These are phyloP conservation scores for Neopestalotiopsis sp. DNA, from an alignment of 2,329 filamentous ascomycete species.

Conservation along the genomic window DNA sequence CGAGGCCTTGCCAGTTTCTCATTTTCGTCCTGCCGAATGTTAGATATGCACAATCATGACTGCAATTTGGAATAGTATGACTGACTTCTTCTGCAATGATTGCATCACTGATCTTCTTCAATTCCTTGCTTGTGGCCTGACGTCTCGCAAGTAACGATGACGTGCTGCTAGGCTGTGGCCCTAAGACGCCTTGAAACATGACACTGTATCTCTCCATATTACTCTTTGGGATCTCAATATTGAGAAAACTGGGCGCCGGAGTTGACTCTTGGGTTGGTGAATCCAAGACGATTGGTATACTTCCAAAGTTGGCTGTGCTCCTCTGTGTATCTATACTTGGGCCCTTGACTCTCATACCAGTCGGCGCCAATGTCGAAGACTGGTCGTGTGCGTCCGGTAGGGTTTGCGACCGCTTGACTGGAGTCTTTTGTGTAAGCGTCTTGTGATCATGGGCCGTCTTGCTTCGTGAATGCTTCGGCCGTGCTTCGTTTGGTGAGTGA, in stretches of 20 bases:
- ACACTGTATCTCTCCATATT: conserved; percentile 90
- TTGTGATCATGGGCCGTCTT: conserved; percentile 40
- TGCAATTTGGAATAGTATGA: background rate
- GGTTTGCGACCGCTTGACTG: conserved; percentile 48
- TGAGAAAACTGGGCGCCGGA: conserved; percentile 52
- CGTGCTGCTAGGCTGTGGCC: conserved; percentile 42
- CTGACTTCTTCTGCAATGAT: conserved; percentile 43
- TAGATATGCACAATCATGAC: background rate
- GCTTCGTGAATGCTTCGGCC: conserved; percentile 38
- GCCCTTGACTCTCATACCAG: background rate
- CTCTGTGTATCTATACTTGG: conserved; percentile 14
- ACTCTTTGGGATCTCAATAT: conserved; percentile 80
- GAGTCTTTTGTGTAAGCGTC: conserved; percentile 46
- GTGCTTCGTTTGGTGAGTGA: conserved; percentile 25
- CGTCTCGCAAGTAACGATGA: conserved; percentile 58
- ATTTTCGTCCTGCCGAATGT: conserved; percentile 20
- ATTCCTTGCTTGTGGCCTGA: conserved; percentile 62
- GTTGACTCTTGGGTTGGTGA: conserved; percentile 16
- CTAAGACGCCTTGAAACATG: conserved; percentile 83
- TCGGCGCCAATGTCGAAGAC: conserved; percentile 20
- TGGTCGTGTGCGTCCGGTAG: conserved; percentile 36
- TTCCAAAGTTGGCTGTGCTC: conserved; percentile 29
- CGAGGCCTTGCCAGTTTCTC: conserved; percentile 30
- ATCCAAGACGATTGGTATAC: conserved; percentile 30
- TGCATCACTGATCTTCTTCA: conserved; percentile 58